Base-by-base conservation (phyloP, 1,284 basidiomycete species). In the Pseudozyma flocculosa region DNA sequence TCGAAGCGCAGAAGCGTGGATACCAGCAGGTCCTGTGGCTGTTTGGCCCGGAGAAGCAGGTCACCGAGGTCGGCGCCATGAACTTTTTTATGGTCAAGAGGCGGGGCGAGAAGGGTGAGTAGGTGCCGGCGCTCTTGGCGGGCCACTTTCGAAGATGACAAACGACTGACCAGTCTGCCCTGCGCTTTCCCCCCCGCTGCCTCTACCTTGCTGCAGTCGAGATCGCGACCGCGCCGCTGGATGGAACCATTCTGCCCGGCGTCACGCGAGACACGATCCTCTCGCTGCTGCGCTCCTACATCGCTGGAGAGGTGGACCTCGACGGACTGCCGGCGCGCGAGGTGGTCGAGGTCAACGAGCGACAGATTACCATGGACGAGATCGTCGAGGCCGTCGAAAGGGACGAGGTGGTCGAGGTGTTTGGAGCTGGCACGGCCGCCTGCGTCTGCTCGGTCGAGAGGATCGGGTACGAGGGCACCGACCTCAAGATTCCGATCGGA, bases 241-340 rank as follows among this genome's bases (percentile, higher is more conserved):
- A 60, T 19, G 64, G 90, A 70, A 92, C 57, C 39, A 92, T 97
- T 73, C 86, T 98, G n/a, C 92, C 94, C n/a, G 94, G 94, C 60
- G 88, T 98, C 23, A 96, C 92, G 3, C 88, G 94, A 61, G 92
- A 96, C 79, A 54, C 57, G 9, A 87, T 94, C 38, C 84, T 97
- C 40, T 75, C 84, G 10, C 29, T 43, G n/a, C 88, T 89, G 1
- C 84, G 86, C 39, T 85, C 84, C 10, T 92, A 96, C 76, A 76
- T 81, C 3, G 79, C 80, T 2, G 82, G 85, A 1, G 86, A 88
- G 45, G 77, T 83, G 1, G 54, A 75, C 17, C 45, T 70, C 37
- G 48, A 64, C 18, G 68, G 68, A 11, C 48, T 70, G 15, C 64
- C 64, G 22, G 50, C 43, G 18, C 65, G 58, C 2, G 46, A 56